Percentiles rank a stretch among this genome's conserved stretches.
Conservation (phyloP, 192 early-diverging fungal genomes). For the Diversispora epigaea region DNA sequence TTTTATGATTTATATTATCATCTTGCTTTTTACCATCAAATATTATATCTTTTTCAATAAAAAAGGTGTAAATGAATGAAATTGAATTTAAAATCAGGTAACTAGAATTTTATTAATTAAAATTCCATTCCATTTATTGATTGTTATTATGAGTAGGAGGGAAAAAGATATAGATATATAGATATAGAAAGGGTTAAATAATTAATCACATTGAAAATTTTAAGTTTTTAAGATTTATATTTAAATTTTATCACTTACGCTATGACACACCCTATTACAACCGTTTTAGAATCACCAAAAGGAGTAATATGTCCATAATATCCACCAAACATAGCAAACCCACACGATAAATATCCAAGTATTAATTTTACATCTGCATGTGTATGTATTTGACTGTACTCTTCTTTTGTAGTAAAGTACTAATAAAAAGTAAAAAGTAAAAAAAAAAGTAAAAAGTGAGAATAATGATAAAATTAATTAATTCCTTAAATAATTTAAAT, state of each 20-base stretch:
- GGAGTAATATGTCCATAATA: slow-evolving; percentile 67
- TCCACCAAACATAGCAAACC: slow-evolving; percentile 71
- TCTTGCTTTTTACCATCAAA: slow-evolving; percentile 61
- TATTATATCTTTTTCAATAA: slow-evolving; percentile 65
- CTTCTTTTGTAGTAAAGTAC: slow-evolving; percentile 47
- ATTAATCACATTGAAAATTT: too few species aligned
- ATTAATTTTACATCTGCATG: slow-evolving; percentile 82
- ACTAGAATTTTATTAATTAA: slow-evolving; percentile 10
- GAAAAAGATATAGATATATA: not conserved
- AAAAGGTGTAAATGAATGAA: slow-evolving; percentile 55
- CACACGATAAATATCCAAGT: slow-evolving; percentile 74
- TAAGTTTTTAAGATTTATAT: not conserved
- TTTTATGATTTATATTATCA: not conserved
- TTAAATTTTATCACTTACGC: slow-evolving; percentile 41
- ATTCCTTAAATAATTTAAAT: not conserved
- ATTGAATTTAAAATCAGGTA: slow-evolving; percentile 51
- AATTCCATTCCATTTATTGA: not conserved
- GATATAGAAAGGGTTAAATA: not conserved
- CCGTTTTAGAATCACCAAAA: slow-evolving; percentile 62
- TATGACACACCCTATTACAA: slow-evolving; percentile 58
- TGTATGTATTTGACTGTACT: slow-evolving; percentile 70
- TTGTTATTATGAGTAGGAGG: not conserved
- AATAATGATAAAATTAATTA: not conserved
- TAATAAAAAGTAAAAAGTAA: slow-evolving; percentile 19
- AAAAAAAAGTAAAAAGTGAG: not conserved